Conservation (phyloP, 257 asterid species). For the Solanum tarijense region DNA sequence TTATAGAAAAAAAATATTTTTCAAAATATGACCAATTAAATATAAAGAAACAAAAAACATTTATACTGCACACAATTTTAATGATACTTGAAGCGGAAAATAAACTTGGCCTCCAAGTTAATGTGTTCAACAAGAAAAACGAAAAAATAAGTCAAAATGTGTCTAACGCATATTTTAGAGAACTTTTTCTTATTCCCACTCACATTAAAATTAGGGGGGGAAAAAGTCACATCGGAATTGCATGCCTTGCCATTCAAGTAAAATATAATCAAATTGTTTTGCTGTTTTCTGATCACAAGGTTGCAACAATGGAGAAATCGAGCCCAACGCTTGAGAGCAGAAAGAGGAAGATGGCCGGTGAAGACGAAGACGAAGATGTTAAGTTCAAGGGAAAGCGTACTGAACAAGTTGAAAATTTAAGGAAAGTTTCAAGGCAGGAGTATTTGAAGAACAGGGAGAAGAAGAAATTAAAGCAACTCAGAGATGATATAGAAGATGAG, state of each 20-base stretch:
- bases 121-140: not conserved
- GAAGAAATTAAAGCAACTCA: constrained; percentile 71
- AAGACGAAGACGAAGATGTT: not conserved
- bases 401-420: constrained; percentile 22
- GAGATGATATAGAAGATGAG: constrained; percentile 83
- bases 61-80: not conserved
- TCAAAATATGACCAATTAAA: too few species aligned
- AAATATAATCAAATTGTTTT: not conserved
- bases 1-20: too few species aligned
- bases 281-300: not conserved
- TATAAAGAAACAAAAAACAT: too few species aligned
- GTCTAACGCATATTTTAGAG: not conserved
- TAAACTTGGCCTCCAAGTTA: not conserved
- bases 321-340: not conserved
- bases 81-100: not conserved
- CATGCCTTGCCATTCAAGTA: not conserved
- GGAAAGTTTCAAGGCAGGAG: constrained; percentile 70
- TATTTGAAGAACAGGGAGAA: constrained; percentile 87
- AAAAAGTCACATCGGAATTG: not conserved
- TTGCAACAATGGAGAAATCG: not conserved
- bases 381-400: not conserved
- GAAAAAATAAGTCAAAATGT: not conserved
- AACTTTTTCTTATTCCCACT: not conserved
- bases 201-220: not conserved
- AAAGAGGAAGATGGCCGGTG: not conserved